Percentiles rank a stretch among this genome's conserved stretches.
phyloP scores from a whole-genome alignment of 495 filamentous ascomycete genomes.

The Trichoderma virens region DNA sequence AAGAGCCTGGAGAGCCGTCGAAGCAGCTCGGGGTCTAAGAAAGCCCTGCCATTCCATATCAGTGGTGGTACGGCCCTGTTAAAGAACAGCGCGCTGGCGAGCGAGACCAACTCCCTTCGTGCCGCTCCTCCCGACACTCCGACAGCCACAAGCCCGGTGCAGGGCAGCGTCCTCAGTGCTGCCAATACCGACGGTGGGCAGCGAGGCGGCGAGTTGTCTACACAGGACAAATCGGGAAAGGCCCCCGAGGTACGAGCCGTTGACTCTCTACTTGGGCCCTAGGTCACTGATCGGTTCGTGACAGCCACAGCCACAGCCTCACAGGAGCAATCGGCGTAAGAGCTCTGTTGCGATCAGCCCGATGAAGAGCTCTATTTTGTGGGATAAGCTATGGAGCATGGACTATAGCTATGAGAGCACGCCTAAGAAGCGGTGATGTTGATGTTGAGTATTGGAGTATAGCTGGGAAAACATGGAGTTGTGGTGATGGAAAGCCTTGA shows the following conservation, averaged over 20 bases:
- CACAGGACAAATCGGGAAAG: slow-evolving; percentile 13
- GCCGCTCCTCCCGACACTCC: slow-evolving; percentile 31
- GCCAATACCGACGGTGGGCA: neutral
- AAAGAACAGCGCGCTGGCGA: slow-evolving; percentile 36
- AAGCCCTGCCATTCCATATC: slow-evolving; percentile 44
- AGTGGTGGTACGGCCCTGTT: slow-evolving; percentile 25
- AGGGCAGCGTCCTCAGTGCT: slow-evolving; percentile 11
- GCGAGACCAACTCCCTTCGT: slow-evolving; percentile 43
- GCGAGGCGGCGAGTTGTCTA: slow-evolving; percentile 1
- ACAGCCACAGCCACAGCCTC: slow-evolving; percentile 14
- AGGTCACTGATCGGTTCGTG: slow-evolving; percentile 13
- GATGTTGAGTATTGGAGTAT: neutral
- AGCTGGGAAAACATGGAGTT: neutral
- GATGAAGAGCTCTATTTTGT: slow-evolving; percentile 37
- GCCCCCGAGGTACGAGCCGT: slow-evolving; percentile 27
- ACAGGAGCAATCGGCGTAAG: slow-evolving; percentile 20
- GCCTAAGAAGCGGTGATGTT: slow-evolving; percentile 11
- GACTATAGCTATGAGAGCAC: slow-evolving; percentile 36
- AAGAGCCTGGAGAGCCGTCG: slow-evolving; percentile 85
- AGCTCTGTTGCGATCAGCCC: slow-evolving; percentile 24
- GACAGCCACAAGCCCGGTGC: slow-evolving; percentile 28
- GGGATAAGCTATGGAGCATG: slow-evolving; percentile 48
- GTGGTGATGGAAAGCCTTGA: neutral
- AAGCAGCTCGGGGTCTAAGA: slow-evolving; percentile 75
- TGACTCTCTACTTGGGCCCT: slow-evolving; percentile 26